A percentile compares a stretch with the other conserved stretches of the same genome.
These are phyloP conservation scores for Panicum virgatum DNA, from an alignment of 202 grass and related monocot species.

Conservation along the genomic window DNA sequence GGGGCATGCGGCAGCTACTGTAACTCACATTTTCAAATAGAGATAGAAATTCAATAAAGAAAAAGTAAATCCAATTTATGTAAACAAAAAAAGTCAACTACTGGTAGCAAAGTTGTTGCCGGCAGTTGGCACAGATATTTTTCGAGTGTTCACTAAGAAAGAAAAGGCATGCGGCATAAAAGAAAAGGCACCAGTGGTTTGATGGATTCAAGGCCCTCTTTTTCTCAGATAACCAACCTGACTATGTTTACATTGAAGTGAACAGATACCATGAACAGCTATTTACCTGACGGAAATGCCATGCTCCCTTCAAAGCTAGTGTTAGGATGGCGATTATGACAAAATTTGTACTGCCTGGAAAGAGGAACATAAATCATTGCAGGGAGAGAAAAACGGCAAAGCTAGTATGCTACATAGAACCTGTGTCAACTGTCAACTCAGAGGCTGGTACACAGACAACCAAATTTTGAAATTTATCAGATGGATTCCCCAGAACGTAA, in stretches of 20 bases:
- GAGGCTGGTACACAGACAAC: neutral
- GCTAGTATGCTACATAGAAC: neutral
- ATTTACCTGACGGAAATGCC: conserved; percentile 91
- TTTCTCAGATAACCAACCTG: neutral
- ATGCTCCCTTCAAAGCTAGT: conserved; percentile 80
- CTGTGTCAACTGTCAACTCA: neutral
- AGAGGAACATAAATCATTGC: conserved; percentile 12
- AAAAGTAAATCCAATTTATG: neutral
- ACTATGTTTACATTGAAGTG: neutral
- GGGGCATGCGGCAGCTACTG: neutral
- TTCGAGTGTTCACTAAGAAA: neutral
- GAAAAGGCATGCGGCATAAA: neutral
- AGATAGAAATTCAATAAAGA: neutral
- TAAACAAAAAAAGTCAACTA: neutral
- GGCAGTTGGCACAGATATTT: neutral
- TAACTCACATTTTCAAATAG: neutral
- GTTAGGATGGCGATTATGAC: conserved; percentile 73
- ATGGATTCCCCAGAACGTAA: neutral
- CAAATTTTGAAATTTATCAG: neutral
- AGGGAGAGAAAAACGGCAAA: neutral
- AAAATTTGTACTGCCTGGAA: conserved; percentile 95
- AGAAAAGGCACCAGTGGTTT: neutral
- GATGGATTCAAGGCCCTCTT: neutral
- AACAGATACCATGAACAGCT: neutral
- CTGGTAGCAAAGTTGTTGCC: neutral